A percentile compares a stretch with the other conserved stretches of the same genome.
phyloP scores from a whole-genome alignment of 2,329 filamentous ascomycete species.

The Elsinoe ampelina region DNA sequence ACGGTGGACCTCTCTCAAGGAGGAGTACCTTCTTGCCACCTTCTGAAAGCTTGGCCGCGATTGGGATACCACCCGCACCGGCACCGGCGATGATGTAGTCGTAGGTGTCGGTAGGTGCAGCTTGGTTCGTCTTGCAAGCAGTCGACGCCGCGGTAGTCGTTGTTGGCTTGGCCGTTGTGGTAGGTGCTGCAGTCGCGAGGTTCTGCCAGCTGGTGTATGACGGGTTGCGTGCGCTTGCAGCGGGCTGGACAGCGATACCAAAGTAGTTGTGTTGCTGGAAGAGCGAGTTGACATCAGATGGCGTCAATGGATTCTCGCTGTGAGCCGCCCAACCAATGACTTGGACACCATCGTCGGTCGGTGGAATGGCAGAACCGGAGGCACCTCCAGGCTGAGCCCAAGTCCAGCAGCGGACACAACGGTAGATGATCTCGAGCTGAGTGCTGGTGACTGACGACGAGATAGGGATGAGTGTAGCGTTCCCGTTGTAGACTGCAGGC shows the following conservation, averaged over 20 bases:
- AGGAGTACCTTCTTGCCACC: conserved; percentile 56
- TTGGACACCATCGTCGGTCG: conserved; percentile 23
- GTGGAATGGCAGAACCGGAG: conserved; percentile 28
- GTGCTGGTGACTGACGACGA: conserved; percentile 50
- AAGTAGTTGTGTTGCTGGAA: conserved; percentile 13
- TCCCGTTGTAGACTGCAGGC: conserved; percentile 51
- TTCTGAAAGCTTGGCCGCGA: conserved; percentile 53
- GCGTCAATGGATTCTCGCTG: conserved; percentile 1
- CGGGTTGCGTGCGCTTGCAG: conserved; percentile 18
- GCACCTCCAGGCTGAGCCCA: conserved; percentile 23
- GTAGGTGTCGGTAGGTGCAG: conserved; percentile 38
- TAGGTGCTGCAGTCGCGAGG: conserved; percentile 28
- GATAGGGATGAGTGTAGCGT: conserved; percentile 53
- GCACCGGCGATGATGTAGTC: conserved; percentile 57
- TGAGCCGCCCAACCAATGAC: conserved; percentile 12
- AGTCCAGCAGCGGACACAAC: conserved; percentile 45
- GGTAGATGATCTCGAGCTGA: conserved; percentile 55
- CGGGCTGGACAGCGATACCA: conserved; percentile 13
- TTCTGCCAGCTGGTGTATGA: conserved; percentile 24
- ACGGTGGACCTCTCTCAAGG: conserved; percentile 41
- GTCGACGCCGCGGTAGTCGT: background rate
- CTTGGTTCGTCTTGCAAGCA: conserved; percentile 21
- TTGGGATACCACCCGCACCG: conserved; percentile 52
- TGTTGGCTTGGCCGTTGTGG: background rate
- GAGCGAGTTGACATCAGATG: conserved; percentile 8